Conservation (phyloP, 768 basidiomycete genomes). For the Hericium rajendrae region DNA sequence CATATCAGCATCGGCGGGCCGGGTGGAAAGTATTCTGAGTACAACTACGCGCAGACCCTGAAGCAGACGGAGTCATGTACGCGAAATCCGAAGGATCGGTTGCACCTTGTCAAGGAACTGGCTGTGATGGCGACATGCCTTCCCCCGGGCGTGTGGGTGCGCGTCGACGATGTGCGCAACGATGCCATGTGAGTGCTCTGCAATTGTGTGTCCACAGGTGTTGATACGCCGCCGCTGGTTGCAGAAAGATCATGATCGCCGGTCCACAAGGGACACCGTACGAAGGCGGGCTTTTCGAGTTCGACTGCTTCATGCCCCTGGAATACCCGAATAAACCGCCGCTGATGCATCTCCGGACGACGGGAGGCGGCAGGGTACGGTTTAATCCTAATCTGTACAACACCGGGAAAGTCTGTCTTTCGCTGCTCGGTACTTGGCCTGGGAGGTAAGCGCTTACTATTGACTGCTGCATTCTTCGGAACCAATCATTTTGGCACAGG, state of each 20-base stretch:
- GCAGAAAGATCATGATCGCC: constrained; percentile 46
- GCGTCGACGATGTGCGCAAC: constrained; percentile 48
- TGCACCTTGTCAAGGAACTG: constrained; percentile 49
- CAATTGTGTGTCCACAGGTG: too few relatives aligned
- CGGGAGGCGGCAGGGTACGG: constrained; percentile 37
- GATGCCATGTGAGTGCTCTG: constrained; percentile 49
- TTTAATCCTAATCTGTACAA: constrained; percentile 51
- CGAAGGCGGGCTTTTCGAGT: constrained; percentile 56
- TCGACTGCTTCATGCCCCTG: constrained; percentile 48
- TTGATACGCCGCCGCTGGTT: not conserved
- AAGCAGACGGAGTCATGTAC: constrained; percentile 28
- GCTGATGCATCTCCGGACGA: constrained; percentile 41
- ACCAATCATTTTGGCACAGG: constrained; percentile 13
- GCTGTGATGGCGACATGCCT: constrained; percentile 45
- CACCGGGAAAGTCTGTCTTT: constrained; percentile 43
- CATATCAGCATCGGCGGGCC: constrained; percentile 26
- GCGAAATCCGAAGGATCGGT: constrained; percentile 34
- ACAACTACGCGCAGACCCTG: not conserved
- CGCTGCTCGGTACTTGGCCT: constrained; percentile 45
- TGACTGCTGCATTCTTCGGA: not conserved
- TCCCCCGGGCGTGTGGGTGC: constrained; percentile 47
- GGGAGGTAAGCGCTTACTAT: constrained; percentile 25
- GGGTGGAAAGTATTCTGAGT: not conserved
- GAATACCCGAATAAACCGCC: constrained; percentile 40
- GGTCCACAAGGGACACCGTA: constrained; percentile 63